Percentiles rank a stretch among this genome's conserved stretches.
phyloP scores from a whole-genome alignment of 208 protist species.

The Trypanosoma mega region DNA sequence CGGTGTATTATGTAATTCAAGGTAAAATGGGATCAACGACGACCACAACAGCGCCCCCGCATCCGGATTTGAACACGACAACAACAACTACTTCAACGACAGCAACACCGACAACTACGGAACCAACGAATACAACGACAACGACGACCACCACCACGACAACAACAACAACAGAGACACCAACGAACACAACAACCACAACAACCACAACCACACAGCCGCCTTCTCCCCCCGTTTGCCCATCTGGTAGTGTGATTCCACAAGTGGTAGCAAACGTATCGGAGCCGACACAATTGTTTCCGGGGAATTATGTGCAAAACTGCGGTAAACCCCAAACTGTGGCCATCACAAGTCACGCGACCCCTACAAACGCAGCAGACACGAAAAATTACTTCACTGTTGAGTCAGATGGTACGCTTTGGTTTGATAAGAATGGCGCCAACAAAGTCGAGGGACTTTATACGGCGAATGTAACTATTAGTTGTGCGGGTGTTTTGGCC shows the following conservation, averaged over 20 bases:
- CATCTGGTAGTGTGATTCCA: constrained; percentile 11
- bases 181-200: constrained; percentile 5
- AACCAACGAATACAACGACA: constrained; percentile 8
- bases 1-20: constrained; percentile 47
- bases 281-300: constrained; percentile 2
- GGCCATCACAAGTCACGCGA: constrained; percentile 9
- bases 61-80: constrained; percentile 30
- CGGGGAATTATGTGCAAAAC: constrained; percentile 19
- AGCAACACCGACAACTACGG: not conserved
- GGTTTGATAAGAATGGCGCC: constrained; percentile 39
- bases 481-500: constrained; percentile 33
- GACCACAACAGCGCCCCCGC: constrained; percentile 19
- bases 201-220: constrained; percentile 13
- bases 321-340: constrained; percentile 18
- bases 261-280: not conserved
- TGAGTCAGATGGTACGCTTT: constrained; percentile 16
- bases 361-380: not conserved
- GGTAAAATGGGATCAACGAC: constrained; percentile 13
- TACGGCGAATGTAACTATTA: constrained; percentile 34
- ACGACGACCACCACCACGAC: constrained; percentile 26
- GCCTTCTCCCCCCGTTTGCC: constrained; percentile 15
- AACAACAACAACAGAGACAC: constrained; percentile 12
- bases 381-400: constrained; percentile 27
- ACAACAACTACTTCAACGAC: constrained; percentile 19
- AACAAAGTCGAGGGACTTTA: constrained; percentile 42